These are phyloP conservation scores for Myxozyma vanderwaltii DNA, from an alignment of 805 yeast species.

Conservation along the genomic window DNA sequence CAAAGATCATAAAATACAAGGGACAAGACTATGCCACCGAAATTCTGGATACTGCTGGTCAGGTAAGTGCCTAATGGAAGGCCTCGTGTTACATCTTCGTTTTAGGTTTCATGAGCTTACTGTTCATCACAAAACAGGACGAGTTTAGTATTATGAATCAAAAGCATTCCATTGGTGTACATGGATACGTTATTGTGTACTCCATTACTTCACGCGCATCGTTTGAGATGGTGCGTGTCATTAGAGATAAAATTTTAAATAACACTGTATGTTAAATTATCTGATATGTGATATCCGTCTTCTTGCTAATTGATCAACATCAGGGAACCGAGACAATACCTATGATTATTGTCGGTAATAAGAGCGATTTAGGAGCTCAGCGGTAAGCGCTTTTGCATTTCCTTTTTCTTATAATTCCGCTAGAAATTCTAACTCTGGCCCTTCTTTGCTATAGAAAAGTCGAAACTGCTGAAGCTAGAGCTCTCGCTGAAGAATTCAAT, in stretches of 20 bases:
- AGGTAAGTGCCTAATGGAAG: conserved; percentile 23
- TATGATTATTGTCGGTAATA: conserved; percentile 75
- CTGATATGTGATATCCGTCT: background rate
- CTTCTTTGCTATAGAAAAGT: conserved; percentile 58
- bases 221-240: conserved; percentile 72
- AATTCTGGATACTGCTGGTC: conserved; percentile 87
- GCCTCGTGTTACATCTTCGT: background rate
- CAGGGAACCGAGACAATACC: conserved; percentile 70
- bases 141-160: conserved; percentile 80
- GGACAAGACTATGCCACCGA: conserved; percentile 79
- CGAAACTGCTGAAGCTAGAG: conserved; percentile 55
- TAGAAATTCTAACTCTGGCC: background rate
- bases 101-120: background rate
- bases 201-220: conserved; percentile 77
- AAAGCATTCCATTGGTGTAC: conserved; percentile 75
- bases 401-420: no score
- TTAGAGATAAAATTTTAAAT: conserved; percentile 82
- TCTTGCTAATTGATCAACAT: background rate
- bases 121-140: conserved; percentile 56
- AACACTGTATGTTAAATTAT: conserved; percentile 39
- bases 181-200: conserved; percentile 80
- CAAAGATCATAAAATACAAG: conserved; percentile 65
- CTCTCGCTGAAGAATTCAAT: conserved; percentile 64
- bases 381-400: conserved; percentile 56
- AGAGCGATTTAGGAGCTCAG: conserved; percentile 66